Evolutionary conservation across 148 eudicot species (phyloP).

Genomic region (Spergularia marina): DNA sequence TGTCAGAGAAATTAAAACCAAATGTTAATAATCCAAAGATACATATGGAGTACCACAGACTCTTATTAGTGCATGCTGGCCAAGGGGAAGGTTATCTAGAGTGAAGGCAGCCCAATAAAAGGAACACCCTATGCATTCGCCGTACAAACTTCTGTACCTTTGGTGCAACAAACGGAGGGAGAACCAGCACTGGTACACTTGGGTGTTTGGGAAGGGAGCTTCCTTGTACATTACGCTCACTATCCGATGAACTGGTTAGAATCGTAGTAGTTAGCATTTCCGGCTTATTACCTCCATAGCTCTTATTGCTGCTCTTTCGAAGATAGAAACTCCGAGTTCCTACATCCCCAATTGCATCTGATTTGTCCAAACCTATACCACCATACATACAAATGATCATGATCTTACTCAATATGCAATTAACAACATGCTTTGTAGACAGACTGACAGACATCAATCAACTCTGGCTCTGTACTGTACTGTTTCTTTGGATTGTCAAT

Average conservation of each 20-base stretch:
- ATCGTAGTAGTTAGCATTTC: conserved; percentile 10
- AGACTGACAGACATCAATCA: too few relatives aligned
- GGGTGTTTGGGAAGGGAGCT: conserved; percentile 14
- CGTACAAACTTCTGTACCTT: conserved; percentile 40
- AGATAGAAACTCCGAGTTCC: conserved; percentile 88
- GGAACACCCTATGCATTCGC: conserved; percentile 51
- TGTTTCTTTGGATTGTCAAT: too few relatives aligned
- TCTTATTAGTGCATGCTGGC: too few relatives aligned
- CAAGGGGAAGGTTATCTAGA: conserved; percentile 18
- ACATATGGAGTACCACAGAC: too few relatives aligned
- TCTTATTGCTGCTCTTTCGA: conserved; percentile 37
- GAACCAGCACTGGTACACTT: conserved; percentile 3
- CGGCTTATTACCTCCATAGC: not conserved
- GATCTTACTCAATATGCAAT: not conserved
- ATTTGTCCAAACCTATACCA: conserved; percentile 56
- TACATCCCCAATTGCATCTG: conserved; percentile 65
- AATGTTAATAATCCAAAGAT: too few relatives aligned
- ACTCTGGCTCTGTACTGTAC: too few relatives aligned
- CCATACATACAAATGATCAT: not conserved
- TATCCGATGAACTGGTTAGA: not conserved
- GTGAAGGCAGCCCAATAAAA: conserved; percentile 62
- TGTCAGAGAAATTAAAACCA: too few relatives aligned
- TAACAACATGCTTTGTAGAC: not conserved
- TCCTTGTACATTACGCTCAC: conserved; percentile 19
- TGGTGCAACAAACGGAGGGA: conserved; percentile 35